These are phyloP conservation scores for Aureobasidium zeae DNA, from an alignment of 2,329 filamentous ascomycete genomes.

Conservation along the genomic window DNA sequence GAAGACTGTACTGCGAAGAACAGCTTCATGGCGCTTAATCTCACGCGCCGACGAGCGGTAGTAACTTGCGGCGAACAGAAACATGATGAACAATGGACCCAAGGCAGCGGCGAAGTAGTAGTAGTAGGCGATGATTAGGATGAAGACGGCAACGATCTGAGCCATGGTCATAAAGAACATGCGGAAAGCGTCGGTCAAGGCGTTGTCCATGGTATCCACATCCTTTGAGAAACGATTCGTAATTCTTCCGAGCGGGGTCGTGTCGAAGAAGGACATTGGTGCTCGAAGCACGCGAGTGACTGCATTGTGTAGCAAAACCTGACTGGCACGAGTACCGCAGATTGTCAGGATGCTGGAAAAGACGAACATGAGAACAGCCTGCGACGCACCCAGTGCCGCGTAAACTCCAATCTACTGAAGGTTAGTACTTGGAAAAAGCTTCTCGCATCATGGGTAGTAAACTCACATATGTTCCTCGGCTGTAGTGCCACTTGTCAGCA, in stretches of 20 bases:
- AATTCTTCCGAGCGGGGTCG: constrained; percentile 86
- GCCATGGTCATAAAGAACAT: constrained; percentile 85
- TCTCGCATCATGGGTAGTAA: constrained; percentile 13
- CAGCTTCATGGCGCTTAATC: constrained; percentile 86
- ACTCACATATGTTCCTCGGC: constrained; percentile 62
- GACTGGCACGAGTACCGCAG: constrained; percentile 72
- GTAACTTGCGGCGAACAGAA: constrained; percentile 74
- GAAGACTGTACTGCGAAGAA: constrained; percentile 80
- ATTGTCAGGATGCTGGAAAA: constrained; percentile 74
- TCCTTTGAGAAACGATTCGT: constrained; percentile 95
- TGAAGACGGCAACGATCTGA: constrained; percentile 75
- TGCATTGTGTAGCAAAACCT: constrained; percentile 69
- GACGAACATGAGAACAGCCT: constrained; percentile 66
- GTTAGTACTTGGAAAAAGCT: constrained; percentile 22
- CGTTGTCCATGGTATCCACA: constrained; percentile 94
- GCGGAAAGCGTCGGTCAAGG: constrained; percentile 75
- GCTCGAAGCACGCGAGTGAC: constrained; percentile 64
- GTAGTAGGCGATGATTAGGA: constrained; percentile 89
- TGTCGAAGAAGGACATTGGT: constrained; percentile 89
- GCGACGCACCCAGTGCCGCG: constrained; percentile 60
- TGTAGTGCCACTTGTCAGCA: constrained; percentile 61
- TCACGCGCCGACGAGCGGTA: constrained; percentile 87
- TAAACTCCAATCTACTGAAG: constrained; percentile 49
- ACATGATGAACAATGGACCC: constrained; percentile 62
- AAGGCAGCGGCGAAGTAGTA: constrained; percentile 72